Evolutionary conservation across 805 yeast species (phyloP).

Genomic region (Candida sonorensis): DNA sequence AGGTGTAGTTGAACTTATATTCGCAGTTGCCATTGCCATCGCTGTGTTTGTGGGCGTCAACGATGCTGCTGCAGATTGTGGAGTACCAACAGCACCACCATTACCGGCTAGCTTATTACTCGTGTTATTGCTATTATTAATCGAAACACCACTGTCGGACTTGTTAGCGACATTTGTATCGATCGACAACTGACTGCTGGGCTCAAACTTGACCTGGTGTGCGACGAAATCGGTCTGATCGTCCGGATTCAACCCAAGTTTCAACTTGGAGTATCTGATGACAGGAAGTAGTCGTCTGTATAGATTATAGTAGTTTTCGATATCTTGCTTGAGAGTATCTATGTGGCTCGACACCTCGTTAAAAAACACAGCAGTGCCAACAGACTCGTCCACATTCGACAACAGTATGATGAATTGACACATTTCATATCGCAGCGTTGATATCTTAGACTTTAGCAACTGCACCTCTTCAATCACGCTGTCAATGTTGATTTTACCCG

Average conservation of each 20-base stretch:
- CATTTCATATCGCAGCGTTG: conserved; percentile 34
- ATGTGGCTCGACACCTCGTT: conserved; percentile 31
- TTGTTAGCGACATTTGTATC: conserved; percentile 6
- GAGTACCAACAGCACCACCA: background rate
- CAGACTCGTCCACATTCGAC: conserved; percentile 37
- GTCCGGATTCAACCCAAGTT: conserved; percentile 44
- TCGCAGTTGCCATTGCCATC: conserved; percentile 1
- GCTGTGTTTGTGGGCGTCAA: background rate
- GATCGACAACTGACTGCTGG: conserved; percentile 7
- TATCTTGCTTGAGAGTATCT: conserved; percentile 29
- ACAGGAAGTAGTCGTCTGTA: conserved; percentile 43
- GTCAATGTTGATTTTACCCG: conserved; percentile 30
- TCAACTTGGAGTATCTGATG: conserved; percentile 43
- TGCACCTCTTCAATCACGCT: conserved; percentile 31
- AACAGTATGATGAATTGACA: conserved; percentile 28
- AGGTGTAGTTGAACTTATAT: background rate
- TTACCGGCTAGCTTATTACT: background rate
- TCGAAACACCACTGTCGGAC: background rate
- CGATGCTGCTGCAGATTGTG: background rate
- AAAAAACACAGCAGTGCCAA: conserved; percentile 35
- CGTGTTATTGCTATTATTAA: background rate
- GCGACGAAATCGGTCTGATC: conserved; percentile 26
- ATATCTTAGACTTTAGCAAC: conserved; percentile 23
- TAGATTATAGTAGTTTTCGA: conserved; percentile 35
- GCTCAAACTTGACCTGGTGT: conserved; percentile 21